phyloP scores from a whole-genome alignment of 2,329 filamentous ascomycete species.

The Cucurbitaria berberidis region DNA sequence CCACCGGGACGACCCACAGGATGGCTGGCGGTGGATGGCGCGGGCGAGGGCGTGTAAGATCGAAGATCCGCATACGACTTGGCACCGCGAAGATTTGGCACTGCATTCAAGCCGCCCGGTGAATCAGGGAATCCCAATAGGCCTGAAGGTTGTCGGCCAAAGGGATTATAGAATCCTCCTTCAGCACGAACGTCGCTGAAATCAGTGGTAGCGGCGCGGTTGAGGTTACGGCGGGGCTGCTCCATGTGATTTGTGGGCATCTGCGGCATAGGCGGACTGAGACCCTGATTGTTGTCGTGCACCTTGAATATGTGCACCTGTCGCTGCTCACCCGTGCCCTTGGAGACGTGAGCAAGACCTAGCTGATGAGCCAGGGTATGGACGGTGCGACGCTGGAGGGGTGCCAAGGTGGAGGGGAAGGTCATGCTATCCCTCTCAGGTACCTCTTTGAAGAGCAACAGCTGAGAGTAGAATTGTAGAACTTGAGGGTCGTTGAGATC shows the following conservation, averaged over 20 bases:
- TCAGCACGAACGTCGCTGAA: slow-evolving; percentile 84
- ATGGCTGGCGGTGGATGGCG: slow-evolving; percentile 87
- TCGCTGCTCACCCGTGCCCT: slow-evolving; percentile 83
- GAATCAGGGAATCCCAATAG: slow-evolving; percentile 85
- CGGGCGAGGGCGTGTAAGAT: slow-evolving; percentile 93
- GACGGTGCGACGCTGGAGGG: slow-evolving; percentile 84
- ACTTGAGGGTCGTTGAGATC: slow-evolving; percentile 92
- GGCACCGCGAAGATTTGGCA: slow-evolving; percentile 83
- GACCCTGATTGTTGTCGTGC: slow-evolving; percentile 62
- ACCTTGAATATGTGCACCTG: slow-evolving; percentile 89
- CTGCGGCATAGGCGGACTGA: slow-evolving; percentile 68
- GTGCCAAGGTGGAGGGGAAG: slow-evolving; percentile 80
- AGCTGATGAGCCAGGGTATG: slow-evolving; percentile 96
- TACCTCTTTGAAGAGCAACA: slow-evolving; percentile 87
- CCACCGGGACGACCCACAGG: slow-evolving; percentile 69
- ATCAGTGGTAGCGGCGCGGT: slow-evolving; percentile 95
- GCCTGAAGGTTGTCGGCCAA: slow-evolving; percentile 78
- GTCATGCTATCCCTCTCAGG: slow-evolving; percentile 77
- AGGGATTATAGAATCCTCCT: slow-evolving; percentile 74
- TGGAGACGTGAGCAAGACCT: slow-evolving; percentile 87
- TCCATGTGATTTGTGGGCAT: slow-evolving; percentile 72
- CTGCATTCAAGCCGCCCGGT: slow-evolving; percentile 68
- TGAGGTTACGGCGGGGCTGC: slow-evolving; percentile 81
- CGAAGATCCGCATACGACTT: slow-evolving; percentile 97
- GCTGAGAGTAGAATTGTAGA: slow-evolving; percentile 86